Percentiles rank a stretch among this genome's conserved stretches.
Conservation (phyloP, 1,284 basidiomycete genomes). For the Ustilago trichophora region DNA sequence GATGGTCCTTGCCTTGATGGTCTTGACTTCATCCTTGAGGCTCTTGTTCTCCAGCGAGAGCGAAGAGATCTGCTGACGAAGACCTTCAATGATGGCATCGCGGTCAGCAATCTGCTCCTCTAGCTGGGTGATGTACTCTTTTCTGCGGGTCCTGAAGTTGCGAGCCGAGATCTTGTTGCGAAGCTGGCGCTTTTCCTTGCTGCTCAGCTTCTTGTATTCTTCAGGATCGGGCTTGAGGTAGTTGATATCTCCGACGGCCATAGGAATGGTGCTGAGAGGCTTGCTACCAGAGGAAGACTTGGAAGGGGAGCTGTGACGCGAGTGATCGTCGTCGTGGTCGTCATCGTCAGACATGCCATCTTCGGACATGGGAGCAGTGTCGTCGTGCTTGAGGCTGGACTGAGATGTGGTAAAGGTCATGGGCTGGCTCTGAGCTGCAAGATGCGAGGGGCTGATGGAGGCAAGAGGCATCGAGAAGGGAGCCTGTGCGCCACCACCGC, state of each 20-base stretch:
- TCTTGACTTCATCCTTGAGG: conserved; percentile 69
- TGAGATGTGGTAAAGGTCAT: conserved; percentile 7
- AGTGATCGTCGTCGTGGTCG: conserved; percentile 18
- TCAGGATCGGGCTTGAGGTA: conserved; percentile 76
- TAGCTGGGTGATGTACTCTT: conserved; percentile 92
- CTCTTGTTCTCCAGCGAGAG: conserved; percentile 84
- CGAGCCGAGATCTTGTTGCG: conserved; percentile 96
- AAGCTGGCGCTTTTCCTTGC: conserved; percentile 94
- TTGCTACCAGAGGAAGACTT: conserved; percentile 23
- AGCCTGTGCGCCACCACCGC: neutral
- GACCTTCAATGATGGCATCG: conserved; percentile 86
- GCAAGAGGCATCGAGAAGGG: conserved; percentile 13
- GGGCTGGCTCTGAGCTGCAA: conserved; percentile 10
- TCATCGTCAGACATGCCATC: conserved; percentile 42
- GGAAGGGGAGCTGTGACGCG: conserved; percentile 13
- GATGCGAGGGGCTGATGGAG: conserved; percentile 18
- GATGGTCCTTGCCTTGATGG: conserved; percentile 74
- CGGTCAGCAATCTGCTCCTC: conserved; percentile 93
- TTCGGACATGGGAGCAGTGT: conserved; percentile 41
- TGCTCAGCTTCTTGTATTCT: conserved; percentile 92
- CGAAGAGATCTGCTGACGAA: conserved; percentile 82
- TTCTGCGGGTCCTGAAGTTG: conserved; percentile 90
- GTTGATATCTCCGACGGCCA: conserved; percentile 45
- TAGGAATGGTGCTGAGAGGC: conserved; percentile 36
- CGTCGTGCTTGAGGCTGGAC: conserved; percentile 4